Evolutionary conservation across 306 rosid genomes (phyloP).

Genomic region (Ammopiptanthus mongolicus): DNA sequence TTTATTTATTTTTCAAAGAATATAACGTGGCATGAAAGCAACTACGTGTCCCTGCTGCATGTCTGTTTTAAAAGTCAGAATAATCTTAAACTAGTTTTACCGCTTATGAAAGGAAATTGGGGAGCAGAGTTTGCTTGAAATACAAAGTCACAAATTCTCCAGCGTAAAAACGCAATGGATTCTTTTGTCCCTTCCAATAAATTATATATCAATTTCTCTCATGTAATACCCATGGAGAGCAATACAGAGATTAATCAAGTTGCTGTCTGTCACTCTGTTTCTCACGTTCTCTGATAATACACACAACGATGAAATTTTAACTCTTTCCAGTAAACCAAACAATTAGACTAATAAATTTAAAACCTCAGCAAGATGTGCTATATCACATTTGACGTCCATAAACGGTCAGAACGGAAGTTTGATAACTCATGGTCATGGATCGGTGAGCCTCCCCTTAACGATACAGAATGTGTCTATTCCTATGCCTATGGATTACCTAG

Average conservation of each 20-base stretch:
- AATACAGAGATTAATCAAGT: not conserved
- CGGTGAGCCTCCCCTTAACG: too few species aligned
- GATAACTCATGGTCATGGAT: too few species aligned
- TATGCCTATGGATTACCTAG: not conserved
- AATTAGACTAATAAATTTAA: not conserved
- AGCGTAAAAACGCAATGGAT: not conserved
- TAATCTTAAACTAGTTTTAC: not conserved
- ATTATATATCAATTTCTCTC: too few species aligned
- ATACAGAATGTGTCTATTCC: not conserved
- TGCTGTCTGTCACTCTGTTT: not conserved
- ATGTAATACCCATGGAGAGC: not conserved
- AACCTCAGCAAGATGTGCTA: too few species aligned
- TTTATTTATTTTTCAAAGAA: not conserved
- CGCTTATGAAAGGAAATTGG: not conserved
- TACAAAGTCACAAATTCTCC: not conserved
- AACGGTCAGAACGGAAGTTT: too few species aligned
- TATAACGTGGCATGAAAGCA: conserved; percentile 14
- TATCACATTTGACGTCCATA: too few species aligned
- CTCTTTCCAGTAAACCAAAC: not conserved
- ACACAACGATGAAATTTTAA: not conserved
- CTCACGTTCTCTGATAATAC: not conserved
- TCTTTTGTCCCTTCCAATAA: not conserved
- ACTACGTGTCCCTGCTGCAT: not conserved
- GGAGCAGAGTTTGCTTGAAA: not conserved
- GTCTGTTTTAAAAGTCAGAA: not conserved